These are phyloP conservation scores for Fusarium sublunatum DNA, from an alignment of 2,329 filamentous ascomycete species.

Conservation along the genomic window DNA sequence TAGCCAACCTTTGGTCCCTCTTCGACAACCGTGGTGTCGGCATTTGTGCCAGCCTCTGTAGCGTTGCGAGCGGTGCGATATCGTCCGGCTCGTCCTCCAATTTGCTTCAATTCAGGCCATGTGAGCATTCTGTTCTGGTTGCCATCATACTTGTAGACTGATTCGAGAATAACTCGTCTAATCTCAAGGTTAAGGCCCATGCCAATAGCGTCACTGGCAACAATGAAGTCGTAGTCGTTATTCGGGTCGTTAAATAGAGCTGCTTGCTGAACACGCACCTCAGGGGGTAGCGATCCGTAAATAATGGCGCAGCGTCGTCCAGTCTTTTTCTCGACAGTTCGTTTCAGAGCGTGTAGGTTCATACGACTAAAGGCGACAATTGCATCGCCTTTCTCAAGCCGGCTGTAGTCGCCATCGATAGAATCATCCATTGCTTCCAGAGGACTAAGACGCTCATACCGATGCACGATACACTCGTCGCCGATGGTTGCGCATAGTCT, in stretches of 20 bases:
- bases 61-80: constrained; percentile 72
- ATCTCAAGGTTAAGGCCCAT: constrained; percentile 97
- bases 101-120: constrained; percentile 90
- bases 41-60: constrained; percentile 1
- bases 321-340: constrained; percentile 78
- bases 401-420: constrained; percentile 70
- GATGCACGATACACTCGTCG: constrained; percentile 83
- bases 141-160: constrained; percentile 78
- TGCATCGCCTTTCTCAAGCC: constrained; percentile 88
- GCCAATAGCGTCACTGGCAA: constrained; percentile 94
- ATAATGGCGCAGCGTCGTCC: constrained; percentile 88
- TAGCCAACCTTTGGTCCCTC: constrained; percentile 68
- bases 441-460: constrained; percentile 85
- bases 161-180: constrained; percentile 89
- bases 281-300: constrained; percentile 90
- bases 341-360: constrained; percentile 82
- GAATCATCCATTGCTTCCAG: constrained; percentile 73
- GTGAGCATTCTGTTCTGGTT: constrained; percentile 66
- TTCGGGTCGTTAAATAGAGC: constrained; percentile 93
- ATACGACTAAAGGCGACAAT: constrained; percentile 88
- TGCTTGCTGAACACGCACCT: constrained; percentile 92
- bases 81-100: constrained; percentile 90
- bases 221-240: constrained; percentile 94
- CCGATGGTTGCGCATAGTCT: constrained; percentile 82
- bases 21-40: constrained; percentile 15